Percentiles rank a stretch among this genome's conserved stretches.
These are phyloP conservation scores for Cylindrodendrum hubeiense DNA, from an alignment of 2,329 filamentous ascomycete species.

Conservation along the genomic window DNA sequence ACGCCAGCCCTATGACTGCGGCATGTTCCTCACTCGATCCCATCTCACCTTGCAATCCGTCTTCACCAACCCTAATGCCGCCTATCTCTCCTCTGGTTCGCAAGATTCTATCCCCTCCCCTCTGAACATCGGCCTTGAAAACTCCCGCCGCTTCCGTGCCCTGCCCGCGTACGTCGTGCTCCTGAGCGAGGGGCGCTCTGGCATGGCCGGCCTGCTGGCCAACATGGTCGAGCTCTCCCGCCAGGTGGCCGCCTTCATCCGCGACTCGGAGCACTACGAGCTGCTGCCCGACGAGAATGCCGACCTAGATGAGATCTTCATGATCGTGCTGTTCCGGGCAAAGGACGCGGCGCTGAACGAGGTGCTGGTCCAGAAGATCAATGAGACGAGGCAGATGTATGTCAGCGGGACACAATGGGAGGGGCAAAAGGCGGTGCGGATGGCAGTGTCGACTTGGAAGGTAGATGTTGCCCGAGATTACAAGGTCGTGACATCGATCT, in stretches of 20 bases:
- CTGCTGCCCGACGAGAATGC: slow-evolving; percentile 68
- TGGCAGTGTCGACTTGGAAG: slow-evolving; percentile 89
- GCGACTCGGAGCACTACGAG: slow-evolving; percentile 72
- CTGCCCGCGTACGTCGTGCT: slow-evolving; percentile 90
- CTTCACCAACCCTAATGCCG: slow-evolving; percentile 88
- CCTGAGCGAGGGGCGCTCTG: slow-evolving; percentile 77
- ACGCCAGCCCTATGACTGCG: slow-evolving; percentile 84
- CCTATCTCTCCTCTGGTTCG: slow-evolving; percentile 72
- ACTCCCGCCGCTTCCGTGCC: slow-evolving; percentile 90
- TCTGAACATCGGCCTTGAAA: slow-evolving; percentile 88
- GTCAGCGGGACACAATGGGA: slow-evolving; percentile 86
- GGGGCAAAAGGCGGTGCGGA: slow-evolving; percentile 78
- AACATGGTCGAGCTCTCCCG: slow-evolving; percentile 80
- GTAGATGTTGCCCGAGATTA: slow-evolving; percentile 78
- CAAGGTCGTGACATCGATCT: slow-evolving; percentile 71
- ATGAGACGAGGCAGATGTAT: slow-evolving; percentile 80
- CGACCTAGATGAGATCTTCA: slow-evolving; percentile 66
- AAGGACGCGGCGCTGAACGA: slow-evolving; percentile 72
- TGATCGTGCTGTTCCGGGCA: slow-evolving; percentile 82
- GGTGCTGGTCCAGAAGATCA: slow-evolving; percentile 78
- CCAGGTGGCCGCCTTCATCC: slow-evolving; percentile 73
- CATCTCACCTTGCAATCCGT: slow-evolving; percentile 68
- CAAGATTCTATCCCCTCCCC: slow-evolving; percentile 76
- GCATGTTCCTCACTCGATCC: slow-evolving; percentile 85
- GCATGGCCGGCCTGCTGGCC: slow-evolving; percentile 77